Percentiles rank a stretch among this genome's conserved stretches.
phyloP scores from a whole-genome alignment of 306 rosid species.

The Cicer cuneatum region DNA sequence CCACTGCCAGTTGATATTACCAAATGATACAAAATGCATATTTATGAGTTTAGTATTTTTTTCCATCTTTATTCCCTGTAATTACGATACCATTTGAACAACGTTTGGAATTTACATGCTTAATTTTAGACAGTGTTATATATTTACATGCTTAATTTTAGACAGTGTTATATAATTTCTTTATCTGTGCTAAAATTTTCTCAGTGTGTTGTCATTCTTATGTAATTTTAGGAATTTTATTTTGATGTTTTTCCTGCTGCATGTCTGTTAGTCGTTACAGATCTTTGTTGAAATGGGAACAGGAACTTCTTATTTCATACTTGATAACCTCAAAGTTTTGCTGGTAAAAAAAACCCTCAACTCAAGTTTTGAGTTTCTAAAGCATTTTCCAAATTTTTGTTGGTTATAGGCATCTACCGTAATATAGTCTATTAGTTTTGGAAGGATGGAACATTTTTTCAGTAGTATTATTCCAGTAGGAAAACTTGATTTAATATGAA shows the following conservation, averaged over 20 bases:
- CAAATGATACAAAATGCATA: conserved; percentile 13
- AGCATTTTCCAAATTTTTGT: conserved; percentile 13
- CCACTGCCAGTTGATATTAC: conserved; percentile 3
- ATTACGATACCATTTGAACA: neutral
- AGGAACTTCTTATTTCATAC: conserved; percentile 7
- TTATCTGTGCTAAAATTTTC: neutral
- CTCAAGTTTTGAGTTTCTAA: conserved; percentile 1
- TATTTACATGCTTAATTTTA: conserved; percentile 1
- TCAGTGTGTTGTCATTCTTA: neutral
- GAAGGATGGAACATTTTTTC: neutral
- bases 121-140: neutral
- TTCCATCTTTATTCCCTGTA: neutral
- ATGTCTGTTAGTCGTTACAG: conserved; percentile 14
- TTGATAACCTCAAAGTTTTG: neutral
- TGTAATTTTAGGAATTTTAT: neutral
- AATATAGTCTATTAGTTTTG: conserved; percentile 5
- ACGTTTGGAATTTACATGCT: neutral
- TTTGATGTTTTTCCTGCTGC: conserved; percentile 5
- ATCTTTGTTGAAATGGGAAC: conserved; percentile 33
- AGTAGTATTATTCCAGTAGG: neutral
- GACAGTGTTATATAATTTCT: neutral
- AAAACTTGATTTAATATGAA: conserved; percentile 2
- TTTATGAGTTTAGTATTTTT: neutral
- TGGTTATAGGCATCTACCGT: neutral
- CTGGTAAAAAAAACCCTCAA: neutral